Evolutionary conservation across 768 basidiomycete species (phyloP).

Genomic region (Tylopilus sp.): DNA sequence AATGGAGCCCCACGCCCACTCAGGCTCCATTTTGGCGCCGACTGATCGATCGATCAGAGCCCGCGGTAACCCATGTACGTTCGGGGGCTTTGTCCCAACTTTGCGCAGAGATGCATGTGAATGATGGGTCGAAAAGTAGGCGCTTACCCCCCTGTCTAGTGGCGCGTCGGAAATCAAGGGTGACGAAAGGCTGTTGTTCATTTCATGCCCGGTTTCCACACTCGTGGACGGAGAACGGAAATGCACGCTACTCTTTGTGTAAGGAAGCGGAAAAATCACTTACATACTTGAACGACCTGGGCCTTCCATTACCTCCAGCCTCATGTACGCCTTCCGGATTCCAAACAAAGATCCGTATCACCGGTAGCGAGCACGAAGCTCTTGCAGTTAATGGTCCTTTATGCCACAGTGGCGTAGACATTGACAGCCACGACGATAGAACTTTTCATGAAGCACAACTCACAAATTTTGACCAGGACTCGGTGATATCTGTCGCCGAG

Average conservation of each 20-base stretch:
- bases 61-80: too few species aligned
- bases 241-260: background rate
- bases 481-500: too few species aligned
- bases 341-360: too few species aligned
- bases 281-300: background rate
- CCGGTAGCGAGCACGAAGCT: background rate
- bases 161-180: too few species aligned
- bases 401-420: background rate
- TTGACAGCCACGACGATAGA: too few species aligned
- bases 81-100: too few species aligned
- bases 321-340: slow-evolving; percentile 3
- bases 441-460: too few species aligned
- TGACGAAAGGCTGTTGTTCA: background rate
- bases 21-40: slow-evolving; percentile 1
- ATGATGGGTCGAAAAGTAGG: too few species aligned
- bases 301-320: slow-evolving; percentile 14
- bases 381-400: background rate
- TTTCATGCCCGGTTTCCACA: background rate
- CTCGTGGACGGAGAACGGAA: background rate
- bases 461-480: too few species aligned
- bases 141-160: too few species aligned
- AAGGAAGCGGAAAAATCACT: background rate
- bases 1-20: background rate
- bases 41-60: background rate
- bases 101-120: too few species aligned